A percentile compares a stretch with the other conserved stretches of the same genome.
Conservation (phyloP, 2,329 filamentous ascomycete species). For the Ampelomyces quisqualis region DNA sequence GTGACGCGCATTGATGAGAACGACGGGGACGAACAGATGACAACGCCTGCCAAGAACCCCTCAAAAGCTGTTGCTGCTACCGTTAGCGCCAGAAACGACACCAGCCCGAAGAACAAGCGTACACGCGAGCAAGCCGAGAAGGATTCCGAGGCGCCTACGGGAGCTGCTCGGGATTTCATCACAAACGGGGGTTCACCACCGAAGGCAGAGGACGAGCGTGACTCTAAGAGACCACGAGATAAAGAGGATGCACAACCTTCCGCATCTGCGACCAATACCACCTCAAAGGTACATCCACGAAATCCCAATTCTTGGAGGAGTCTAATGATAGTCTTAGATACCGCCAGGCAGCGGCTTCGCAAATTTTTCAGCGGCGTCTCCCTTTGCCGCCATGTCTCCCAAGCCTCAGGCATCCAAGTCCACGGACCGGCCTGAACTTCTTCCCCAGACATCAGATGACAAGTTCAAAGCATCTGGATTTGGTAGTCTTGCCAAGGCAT, state of each 20-base stretch:
- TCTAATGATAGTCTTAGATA: constrained; percentile 29
- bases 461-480: constrained; percentile 57
- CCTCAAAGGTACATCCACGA: constrained; percentile 25
- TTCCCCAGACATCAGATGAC: constrained; percentile 45
- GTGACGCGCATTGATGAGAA: constrained; percentile 34
- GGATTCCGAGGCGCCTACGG: constrained; percentile 10
- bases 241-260: constrained; percentile 27
- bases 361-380: constrained; percentile 50
- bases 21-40: constrained; percentile 34
- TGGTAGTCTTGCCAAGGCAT: constrained; percentile 45
- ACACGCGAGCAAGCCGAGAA: constrained; percentile 41
- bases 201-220: constrained; percentile 38
- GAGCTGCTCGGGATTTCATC: constrained; percentile 11
- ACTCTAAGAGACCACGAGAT: constrained; percentile 42
- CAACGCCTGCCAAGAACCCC: constrained; percentile 17
- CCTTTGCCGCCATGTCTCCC: constrained; percentile 49
- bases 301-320: constrained; percentile 16
- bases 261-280: constrained; percentile 18
- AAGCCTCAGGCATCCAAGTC: constrained; percentile 35
- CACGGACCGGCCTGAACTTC: constrained; percentile 17
- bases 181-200: no score
- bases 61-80: constrained; percentile 6
- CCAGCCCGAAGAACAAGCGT: constrained; percentile 54
- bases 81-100: constrained; percentile 13
- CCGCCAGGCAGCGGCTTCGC: constrained; percentile 47